A percentile compares a stretch with the other conserved stretches of the same genome.
phyloP scores from a whole-genome alignment of 2,329 filamentous ascomycete genomes.

The Colletotrichum siamense region DNA sequence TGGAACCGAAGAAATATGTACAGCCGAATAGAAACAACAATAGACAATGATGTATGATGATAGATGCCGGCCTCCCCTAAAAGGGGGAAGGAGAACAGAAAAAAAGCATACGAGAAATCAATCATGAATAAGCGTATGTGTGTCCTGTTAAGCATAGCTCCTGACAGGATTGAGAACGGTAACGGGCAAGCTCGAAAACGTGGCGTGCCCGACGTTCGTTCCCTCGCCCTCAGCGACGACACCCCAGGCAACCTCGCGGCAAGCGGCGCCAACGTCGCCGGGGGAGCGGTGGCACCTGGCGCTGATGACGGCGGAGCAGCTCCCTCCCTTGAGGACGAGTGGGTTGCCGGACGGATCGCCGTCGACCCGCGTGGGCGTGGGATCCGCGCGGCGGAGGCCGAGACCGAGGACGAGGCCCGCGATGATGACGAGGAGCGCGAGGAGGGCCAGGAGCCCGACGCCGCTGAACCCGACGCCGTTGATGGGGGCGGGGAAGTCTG shows the following conservation, averaged over 20 bases:
- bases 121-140: not conserved
- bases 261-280: conserved; percentile 38
- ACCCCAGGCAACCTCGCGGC: conserved; percentile 48
- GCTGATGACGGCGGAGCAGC: conserved; percentile 58
- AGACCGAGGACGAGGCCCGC: conserved; percentile 39
- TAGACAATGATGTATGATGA: not conserved
- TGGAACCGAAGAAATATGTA: not conserved
- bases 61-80: not conserved
- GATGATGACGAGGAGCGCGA: conserved; percentile 44
- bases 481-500: conserved; percentile 20
- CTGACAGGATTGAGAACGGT: conserved; percentile 37
- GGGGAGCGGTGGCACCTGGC: conserved; percentile 49
- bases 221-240: conserved; percentile 46
- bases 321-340: conserved; percentile 50
- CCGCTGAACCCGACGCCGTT: conserved; percentile 47
- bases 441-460: conserved; percentile 44
- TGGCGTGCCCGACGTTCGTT: conserved; percentile 46
- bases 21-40: not conserved
- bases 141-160: conserved; percentile 41
- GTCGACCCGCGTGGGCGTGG: conserved; percentile 37
- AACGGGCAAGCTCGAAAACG: conserved; percentile 45
- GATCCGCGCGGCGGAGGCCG: conserved; percentile 44
- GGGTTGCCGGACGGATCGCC: conserved; percentile 51
- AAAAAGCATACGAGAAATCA: not conserved
- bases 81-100: not conserved